phyloP scores from a whole-genome alignment of 148 eudicot genomes.

The Polygonum aviculare region DNA sequence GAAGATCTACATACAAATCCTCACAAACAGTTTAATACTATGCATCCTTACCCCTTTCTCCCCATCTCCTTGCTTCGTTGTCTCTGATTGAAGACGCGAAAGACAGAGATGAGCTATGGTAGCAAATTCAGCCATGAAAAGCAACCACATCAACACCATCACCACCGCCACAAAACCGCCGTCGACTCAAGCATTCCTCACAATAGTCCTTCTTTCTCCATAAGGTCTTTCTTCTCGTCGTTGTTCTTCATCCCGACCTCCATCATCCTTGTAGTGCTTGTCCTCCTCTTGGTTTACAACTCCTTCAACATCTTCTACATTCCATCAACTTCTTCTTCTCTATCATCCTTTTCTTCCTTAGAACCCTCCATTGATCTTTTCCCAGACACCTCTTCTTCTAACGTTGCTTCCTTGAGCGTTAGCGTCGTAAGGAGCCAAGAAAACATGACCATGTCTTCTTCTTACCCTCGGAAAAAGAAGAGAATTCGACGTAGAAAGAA shows the following conservation, averaged over 20 bases:
- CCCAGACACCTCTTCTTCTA: background rate
- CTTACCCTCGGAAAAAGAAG: background rate
- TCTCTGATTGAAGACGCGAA: background rate
- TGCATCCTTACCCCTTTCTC: background rate
- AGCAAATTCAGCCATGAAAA: background rate
- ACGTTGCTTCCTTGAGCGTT: background rate
- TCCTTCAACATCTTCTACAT: slow-evolving; percentile 7
- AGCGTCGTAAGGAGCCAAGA: background rate
- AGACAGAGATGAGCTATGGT: background rate
- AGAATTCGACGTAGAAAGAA: background rate
- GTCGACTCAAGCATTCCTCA: background rate
- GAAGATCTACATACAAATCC: background rate
- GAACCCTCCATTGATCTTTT: background rate
- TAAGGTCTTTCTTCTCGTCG: background rate
- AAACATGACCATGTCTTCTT: background rate
- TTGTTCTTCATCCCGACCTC: background rate
- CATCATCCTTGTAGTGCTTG: background rate
- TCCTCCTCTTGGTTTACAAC: slow-evolving; percentile 6
- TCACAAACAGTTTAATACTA: background rate
- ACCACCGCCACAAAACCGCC: background rate
- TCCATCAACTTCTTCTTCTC: background rate
- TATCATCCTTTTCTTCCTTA: background rate
- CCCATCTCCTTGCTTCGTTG: background rate
- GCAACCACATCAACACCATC: background rate
- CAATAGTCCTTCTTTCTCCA: background rate